Evolutionary conservation across 1,139 yeast species (phyloP).

Genomic region (Yamadazyma oceani): DNA sequence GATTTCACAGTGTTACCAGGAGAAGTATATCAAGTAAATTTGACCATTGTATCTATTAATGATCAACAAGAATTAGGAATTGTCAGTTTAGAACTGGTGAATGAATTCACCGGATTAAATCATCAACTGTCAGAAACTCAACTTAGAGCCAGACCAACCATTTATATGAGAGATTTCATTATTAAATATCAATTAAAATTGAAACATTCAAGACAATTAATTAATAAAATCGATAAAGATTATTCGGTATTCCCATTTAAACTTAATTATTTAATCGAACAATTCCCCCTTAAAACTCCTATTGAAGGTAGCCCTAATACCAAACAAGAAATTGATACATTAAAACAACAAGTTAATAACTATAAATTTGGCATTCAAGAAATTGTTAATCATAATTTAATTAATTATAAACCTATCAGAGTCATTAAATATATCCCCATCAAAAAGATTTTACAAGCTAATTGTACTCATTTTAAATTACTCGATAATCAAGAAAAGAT

Average conservation of each 20-base stretch:
- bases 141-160: constrained; percentile 64
- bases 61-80: constrained; percentile 59
- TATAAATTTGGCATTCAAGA: constrained; percentile 81
- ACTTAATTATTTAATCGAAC: constrained; percentile 60
- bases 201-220: constrained; percentile 69
- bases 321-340: constrained; percentile 29
- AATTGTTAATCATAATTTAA: constrained; percentile 76
- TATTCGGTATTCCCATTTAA: constrained; percentile 93
- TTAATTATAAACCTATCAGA: constrained; percentile 72
- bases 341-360: constrained; percentile 54
- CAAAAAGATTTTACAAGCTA: constrained; percentile 49
- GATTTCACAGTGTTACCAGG: constrained; percentile 72
- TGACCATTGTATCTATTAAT: constrained; percentile 71
- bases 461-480: constrained; percentile 55
- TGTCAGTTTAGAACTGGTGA: constrained; percentile 64
- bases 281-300: constrained; percentile 52
- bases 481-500: constrained; percentile 58
- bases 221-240: constrained; percentile 66
- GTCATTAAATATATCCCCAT: constrained; percentile 71
- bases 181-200: constrained; percentile 74
- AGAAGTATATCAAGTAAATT: constrained; percentile 84
- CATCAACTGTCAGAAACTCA: constrained; percentile 41
- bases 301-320: constrained; percentile 21
- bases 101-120: constrained; percentile 62
- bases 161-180: constrained; percentile 84